Evolutionary conservation across 2,329 filamentous ascomycete species (phyloP), one percentile per base, ranked within the genome.

Genomic region (Phaeosphaeria sp.): DNA sequence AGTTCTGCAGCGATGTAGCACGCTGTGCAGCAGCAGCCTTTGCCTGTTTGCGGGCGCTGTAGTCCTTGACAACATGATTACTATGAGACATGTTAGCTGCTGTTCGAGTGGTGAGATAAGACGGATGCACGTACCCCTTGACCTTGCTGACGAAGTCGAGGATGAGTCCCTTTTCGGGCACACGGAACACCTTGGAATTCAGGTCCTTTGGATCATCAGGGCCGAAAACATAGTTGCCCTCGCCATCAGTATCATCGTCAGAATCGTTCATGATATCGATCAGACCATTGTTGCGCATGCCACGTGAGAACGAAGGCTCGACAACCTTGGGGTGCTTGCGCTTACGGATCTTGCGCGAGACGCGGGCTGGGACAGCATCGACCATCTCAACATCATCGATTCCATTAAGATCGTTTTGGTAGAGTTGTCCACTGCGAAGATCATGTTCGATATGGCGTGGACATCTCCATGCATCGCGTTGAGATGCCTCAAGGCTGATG

Each of bases 361-460:
- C 61, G 58, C 71, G 70, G 59, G 57, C 58, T 51, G 67, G 64
- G 52, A 55, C 63, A 50, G 61, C 69, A 60, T 74, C 70, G 46
- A 51, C 57, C 71, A 76, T 72, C 50, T 68, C 66, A 58, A 63
- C 69, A 54, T 68, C 63, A 45, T 67, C 65, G 43, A 57, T 53
- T 6, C 63, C 61, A 47, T 70, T 74, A n/a, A 76, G 63, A 57
- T 76, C 73, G 30, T 75, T 65, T 60, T 76, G 74, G 42, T 69
- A 40, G 39, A 76, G 59, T 9, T 66, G 55, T 24, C 74, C 74
- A 42, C 69, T 75, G 48, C 72, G 72, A 56, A 96, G 82, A 55
- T 93, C 84, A 61, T 94, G 89, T 52, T 95, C 91, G 43, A 90
- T 83, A 74, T 99, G 95, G 63, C 91, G 88, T 49, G 94, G 94